A percentile compares a stretch with the other conserved stretches of the same genome.
These are phyloP conservation scores for Pseudozyma tsukubaensis DNA, from an alignment of 1,284 basidiomycete genomes.

Conservation along the genomic window DNA sequence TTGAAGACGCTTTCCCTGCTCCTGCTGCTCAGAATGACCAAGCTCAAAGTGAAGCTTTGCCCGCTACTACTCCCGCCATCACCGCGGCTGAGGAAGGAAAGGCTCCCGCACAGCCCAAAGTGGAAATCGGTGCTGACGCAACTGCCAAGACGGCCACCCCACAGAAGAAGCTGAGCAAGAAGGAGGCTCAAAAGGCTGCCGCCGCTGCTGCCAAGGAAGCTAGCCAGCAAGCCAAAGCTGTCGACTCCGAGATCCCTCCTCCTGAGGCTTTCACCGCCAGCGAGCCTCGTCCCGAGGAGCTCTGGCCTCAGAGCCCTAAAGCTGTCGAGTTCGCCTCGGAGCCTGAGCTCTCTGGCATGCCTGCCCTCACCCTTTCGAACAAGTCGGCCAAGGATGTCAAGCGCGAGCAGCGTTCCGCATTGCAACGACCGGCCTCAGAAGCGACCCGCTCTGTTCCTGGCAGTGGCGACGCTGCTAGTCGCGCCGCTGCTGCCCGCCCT, in stretches of 20 bases:
- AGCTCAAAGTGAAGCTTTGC: background rate
- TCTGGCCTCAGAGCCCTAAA: constrained; percentile 60
- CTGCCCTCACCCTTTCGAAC: constrained; percentile 20
- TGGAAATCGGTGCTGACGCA: constrained; percentile 7
- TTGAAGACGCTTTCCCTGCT: constrained; percentile 45
- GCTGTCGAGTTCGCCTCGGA: constrained; percentile 63
- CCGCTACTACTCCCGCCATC: constrained; percentile 5
- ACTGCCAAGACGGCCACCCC: constrained; percentile 12
- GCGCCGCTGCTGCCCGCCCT: constrained; percentile 30
- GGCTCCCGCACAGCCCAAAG: background rate
- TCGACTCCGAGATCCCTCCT: constrained; percentile 24
- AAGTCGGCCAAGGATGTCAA: constrained; percentile 33
- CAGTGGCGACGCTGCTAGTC: constrained; percentile 25
- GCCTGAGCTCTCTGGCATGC: constrained; percentile 48
- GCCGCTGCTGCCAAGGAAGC: constrained; percentile 13
- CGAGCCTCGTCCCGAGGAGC: constrained; percentile 55
- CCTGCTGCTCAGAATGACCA: constrained; percentile 13
- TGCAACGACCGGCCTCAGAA: constrained; percentile 29
- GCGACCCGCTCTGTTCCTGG: constrained; percentile 14
- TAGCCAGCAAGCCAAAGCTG: constrained; percentile 11
- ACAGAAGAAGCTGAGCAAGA: constrained; percentile 32
- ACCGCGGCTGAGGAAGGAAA: constrained; percentile 8
- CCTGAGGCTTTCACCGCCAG: constrained; percentile 26
- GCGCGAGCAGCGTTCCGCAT: constrained; percentile 36
- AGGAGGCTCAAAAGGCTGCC: constrained; percentile 32